Evolutionary conservation across 2,329 filamentous ascomycete species (phyloP), one percentile per base, ranked within the genome.

Genomic region (Calonectria ilicicola): DNA sequence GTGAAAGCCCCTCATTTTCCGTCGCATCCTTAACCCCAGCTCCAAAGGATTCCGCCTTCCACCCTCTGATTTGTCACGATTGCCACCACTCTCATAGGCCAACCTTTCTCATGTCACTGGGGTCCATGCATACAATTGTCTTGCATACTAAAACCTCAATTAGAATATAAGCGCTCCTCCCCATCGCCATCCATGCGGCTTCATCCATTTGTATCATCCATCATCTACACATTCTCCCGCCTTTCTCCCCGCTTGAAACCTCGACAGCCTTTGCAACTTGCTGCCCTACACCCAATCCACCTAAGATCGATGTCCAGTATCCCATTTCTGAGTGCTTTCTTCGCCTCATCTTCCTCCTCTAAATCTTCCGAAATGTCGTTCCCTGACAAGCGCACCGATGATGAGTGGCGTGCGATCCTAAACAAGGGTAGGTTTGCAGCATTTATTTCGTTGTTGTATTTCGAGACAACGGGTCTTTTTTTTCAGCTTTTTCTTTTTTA

Each of bases 361-460:
- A 84, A 87, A 69, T 87, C 87, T 65, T 87, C 85, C 75, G 89
- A 89, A 67, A 94, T 93, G 88, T 89, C 91, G 51, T 96, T 93
- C 79, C 95, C 97, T n/a, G 91, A 97, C 65, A 86, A 97, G 83
- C 94, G 95, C 84, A 90, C 87, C 46, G 90, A 95, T 26, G 91
- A 94, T 69, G 95, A 98, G 86, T 99, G 97, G 97, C 93, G 92
- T 77, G 94, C 96, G 10, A 91, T 98, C 71, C 87, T 99, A 67
- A 95, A 88, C 77, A 86, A 86, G 79, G 84, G 86, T 88, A 83
- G 76, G 83, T 75, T 32, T 62, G 47, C 46, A 27, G 17, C 19
- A 29, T 7, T 12, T 46, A 27, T 9, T 26, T 9, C 7, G 10
- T 10, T 40, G 8, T 12, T 29, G 19, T 46, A 8, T 23, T 27